Evolutionary conservation across 2,329 filamentous ascomycete genomes (phyloP), one percentile per base, ranked within the genome.

Genomic region (Penicillium sp.): DNA sequence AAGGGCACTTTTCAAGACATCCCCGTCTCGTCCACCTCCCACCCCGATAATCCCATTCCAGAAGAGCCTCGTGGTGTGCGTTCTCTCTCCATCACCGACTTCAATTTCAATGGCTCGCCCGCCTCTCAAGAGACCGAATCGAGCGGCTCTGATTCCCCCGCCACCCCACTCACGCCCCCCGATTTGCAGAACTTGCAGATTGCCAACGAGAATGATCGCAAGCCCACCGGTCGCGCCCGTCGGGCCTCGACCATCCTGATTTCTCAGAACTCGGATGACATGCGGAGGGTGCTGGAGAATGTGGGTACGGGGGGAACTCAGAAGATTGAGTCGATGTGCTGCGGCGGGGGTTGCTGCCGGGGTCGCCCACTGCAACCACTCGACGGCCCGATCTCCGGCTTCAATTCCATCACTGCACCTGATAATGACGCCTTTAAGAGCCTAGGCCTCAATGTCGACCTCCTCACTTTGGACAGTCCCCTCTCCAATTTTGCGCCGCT

Each of bases 371-470:
- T 86, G 62, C 76, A 76, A 32, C 69, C 78, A 6, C 71, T 80
- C 52, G 54, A 62, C 50, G 63, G 67, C 7, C 69, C 72, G 18
- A 59, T 67, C 20, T 75, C 74, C 4, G 67, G 74, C 7, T 68
- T 75, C 33, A 70, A 77, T 34, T 78, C 81, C 3, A 76, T 87
- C 46, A 71, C 75, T 29, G 45, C 41, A 18, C 69, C 78, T 1
- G 85, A 94, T 70, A 97, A 96, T 64, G 82, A 87, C 53, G 94
- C 94, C 13, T 99, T 89, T 76, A 82, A 84, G 49, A 90, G 87
- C 54, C 80, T 99, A 42, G 80, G 86, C 46, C 81, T 97, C 61
- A 89, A 87, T 63, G 80, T 97, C 54, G 85, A 85, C 51, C 81
- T 86, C 26, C 84, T 97, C 46, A 88, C 87, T 5, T 74, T 85